Evolutionary conservation across 192 early-diverging fungal genomes (phyloP).

Genomic region (Helicostylum pulchrum): DNA sequence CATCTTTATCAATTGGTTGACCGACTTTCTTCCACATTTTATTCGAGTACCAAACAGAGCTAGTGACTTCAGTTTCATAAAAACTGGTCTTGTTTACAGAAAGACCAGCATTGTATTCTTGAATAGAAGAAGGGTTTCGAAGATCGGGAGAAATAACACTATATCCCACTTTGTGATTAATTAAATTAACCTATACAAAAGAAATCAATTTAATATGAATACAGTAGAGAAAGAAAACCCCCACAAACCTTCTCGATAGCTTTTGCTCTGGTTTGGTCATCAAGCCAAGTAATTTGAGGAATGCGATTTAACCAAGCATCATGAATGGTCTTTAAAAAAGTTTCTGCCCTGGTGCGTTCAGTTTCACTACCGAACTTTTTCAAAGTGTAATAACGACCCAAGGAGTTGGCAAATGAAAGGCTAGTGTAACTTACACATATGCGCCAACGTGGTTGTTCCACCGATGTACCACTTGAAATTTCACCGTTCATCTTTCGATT

Average conservation of each 20-base stretch:
- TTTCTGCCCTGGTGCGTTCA: slow-evolving; percentile 36
- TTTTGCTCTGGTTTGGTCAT: slow-evolving; percentile 33
- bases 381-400: slow-evolving; percentile 44
- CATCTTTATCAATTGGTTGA: slow-evolving; percentile 43
- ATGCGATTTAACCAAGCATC: slow-evolving; percentile 36
- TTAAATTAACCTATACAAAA: slow-evolving; percentile 36
- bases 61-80: slow-evolving; percentile 61
- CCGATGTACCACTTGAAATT: slow-evolving; percentile 17
- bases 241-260: slow-evolving; percentile 38
- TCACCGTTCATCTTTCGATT: slow-evolving; percentile 3
- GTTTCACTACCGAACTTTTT: slow-evolving; percentile 41
- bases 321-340: slow-evolving; percentile 40
- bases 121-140: slow-evolving; percentile 39
- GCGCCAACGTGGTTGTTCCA: slow-evolving; percentile 37
- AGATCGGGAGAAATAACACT: slow-evolving; percentile 59
- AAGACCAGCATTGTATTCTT: slow-evolving; percentile 51
- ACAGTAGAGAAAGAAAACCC: neutral
- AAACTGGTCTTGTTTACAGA: slow-evolving; percentile 43
- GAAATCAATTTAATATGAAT: neutral
- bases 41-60: slow-evolving; percentile 38
- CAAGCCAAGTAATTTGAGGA: slow-evolving; percentile 43
- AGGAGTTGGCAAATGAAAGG: slow-evolving; percentile 13
- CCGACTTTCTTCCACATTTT: slow-evolving; percentile 25
- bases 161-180: slow-evolving; percentile 63
- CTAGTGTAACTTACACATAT: slow-evolving; percentile 28